phyloP scores from a whole-genome alignment of 257 asterid genomes.

The Oldenlandia corymbosa region DNA sequence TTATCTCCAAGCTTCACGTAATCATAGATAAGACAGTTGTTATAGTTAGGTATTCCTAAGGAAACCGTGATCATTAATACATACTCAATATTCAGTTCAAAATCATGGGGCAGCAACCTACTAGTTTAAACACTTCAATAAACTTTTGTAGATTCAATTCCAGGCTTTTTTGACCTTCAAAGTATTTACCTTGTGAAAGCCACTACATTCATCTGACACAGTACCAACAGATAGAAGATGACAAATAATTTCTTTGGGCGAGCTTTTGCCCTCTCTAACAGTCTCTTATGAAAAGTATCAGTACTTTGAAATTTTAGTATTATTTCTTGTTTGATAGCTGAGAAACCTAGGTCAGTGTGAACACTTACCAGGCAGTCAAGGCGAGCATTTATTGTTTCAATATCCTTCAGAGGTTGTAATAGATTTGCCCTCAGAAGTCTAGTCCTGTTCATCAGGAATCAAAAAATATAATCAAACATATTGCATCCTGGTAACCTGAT shows the following conservation, averaged over 20 bases:
- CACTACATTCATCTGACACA: background rate
- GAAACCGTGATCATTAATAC: too few species aligned
- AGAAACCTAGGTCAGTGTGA: slow-evolving; percentile 5
- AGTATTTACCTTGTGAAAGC: background rate
- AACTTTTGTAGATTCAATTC: background rate
- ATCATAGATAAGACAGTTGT: background rate
- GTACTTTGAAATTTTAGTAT: background rate
- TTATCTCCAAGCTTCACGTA: background rate
- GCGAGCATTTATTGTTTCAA: slow-evolving; percentile 85
- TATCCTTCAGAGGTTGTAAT: slow-evolving; percentile 93
- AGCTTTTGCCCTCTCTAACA: background rate
- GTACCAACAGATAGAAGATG: background rate
- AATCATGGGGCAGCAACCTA: background rate
- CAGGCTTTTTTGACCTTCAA: background rate
- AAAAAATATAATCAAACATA: slow-evolving; percentile 2
- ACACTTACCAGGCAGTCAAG: slow-evolving; percentile 84
- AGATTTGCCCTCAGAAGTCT: slow-evolving; percentile 98
- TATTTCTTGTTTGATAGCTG: background rate
- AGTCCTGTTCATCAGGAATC: slow-evolving; percentile 52
- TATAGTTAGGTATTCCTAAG: background rate
- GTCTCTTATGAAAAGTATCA: background rate
- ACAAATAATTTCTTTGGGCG: background rate
- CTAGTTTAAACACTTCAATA: background rate
- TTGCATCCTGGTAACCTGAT: background rate
- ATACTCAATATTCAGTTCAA: too few species aligned